These are phyloP conservation scores for Aegilops umbellulata DNA, from an alignment of 176 grass and related monocot genomes.

Conservation along the genomic window DNA sequence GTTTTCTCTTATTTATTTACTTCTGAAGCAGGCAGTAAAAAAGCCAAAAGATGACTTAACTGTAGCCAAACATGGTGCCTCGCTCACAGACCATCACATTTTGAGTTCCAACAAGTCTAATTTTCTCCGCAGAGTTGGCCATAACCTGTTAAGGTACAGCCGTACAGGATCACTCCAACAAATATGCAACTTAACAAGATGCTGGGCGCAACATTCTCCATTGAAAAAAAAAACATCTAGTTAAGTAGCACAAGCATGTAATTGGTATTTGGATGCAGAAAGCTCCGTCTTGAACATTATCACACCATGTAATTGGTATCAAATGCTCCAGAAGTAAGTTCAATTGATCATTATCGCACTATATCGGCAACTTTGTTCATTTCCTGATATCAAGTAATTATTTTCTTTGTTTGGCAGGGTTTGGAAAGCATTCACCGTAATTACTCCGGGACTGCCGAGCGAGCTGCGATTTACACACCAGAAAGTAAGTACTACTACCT, in stretches of 20 bases:
- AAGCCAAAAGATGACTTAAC: slow-evolving; percentile 53
- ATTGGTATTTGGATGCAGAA: background rate
- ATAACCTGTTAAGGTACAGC: slow-evolving; percentile 55
- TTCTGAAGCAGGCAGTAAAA: background rate
- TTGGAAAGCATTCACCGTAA: no score
- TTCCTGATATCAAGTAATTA: no score
- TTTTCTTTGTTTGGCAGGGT: no score
- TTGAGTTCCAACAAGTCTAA: slow-evolving; percentile 85
- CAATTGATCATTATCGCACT: no score
- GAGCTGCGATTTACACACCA: no score
- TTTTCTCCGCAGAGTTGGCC: slow-evolving; percentile 81
- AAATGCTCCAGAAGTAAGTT: no score
- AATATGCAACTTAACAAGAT: background rate
- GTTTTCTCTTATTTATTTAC: background rate
- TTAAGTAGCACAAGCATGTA: background rate
- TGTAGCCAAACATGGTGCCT: slow-evolving; percentile 98
- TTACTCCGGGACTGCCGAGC: no score
- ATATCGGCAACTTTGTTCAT: no score
- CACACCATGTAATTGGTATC: no score
- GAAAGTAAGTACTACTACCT: no score
- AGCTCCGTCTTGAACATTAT: background rate
- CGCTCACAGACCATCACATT: slow-evolving; percentile 99
- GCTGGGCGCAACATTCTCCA: background rate
- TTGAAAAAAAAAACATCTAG: background rate
- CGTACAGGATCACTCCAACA: background rate